Evolutionary conservation across 208 protist species (phyloP), one percentile per base, ranked within the genome.

Genomic region (Phytomonas sp.): DNA sequence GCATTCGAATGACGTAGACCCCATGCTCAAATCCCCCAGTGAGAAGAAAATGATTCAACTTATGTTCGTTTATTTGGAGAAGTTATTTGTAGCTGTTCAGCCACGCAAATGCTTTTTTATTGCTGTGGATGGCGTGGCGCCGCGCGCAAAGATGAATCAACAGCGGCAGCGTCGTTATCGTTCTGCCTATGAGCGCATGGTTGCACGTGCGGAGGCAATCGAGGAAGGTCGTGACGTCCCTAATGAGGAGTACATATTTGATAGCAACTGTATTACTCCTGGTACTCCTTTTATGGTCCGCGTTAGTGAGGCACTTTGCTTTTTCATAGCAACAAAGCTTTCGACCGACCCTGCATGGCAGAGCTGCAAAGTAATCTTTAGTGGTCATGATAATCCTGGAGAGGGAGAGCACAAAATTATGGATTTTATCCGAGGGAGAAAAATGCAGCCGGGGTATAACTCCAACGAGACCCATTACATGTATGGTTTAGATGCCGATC

Each of bases 391-490:
- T 67, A 88, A 93, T 65, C 97, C 98, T 13, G 98, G 98, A 4
- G 98, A 99, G 87, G 98, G 98, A 30, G 98, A 99, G 87, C 98
- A 99, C 82, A 99, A 99, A 83, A 99, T 99, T 72, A 99, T 99
- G 71, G 95, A 99, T 62, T 99, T 98, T 78, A 99, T 99, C 71
- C 92, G 99, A 60, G 75, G 82, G 46, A 87, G 95, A 63, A 97
- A 98, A 83, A 84, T 85, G 74, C 74, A 91, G 75, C 86, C 87
- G 0, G 90, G 80, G 20, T 99, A 99, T 83, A 81, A 98, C 73
- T 85, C 97, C 8, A 96, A 99, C 80, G 89, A 90, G 71, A 87
- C 86, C 17, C 98, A 99, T 86, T 99, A 97, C 78, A 86, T 99
- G 72, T 99, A 99, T 87, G 98, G 98, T 32, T 85, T 99, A 13